phyloP scores from a whole-genome alignment of 805 yeast genomes.

The Cyberlindnera suaveolens region DNA sequence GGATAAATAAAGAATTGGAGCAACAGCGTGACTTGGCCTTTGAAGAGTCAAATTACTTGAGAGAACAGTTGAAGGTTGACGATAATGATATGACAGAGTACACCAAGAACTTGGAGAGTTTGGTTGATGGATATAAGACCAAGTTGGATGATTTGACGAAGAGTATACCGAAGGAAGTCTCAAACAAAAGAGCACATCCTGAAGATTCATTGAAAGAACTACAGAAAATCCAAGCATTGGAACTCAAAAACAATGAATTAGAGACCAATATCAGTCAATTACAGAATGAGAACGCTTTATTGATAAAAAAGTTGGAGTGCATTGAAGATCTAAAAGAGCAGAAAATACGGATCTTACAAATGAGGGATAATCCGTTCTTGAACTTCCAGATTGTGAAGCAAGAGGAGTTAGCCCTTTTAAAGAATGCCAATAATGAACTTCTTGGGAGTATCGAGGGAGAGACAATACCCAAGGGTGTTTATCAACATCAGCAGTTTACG shows the following conservation, averaged over 20 bases:
- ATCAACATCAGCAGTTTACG: conserved; percentile 57
- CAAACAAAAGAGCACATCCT: conserved; percentile 27
- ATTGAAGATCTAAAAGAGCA: conserved; percentile 30
- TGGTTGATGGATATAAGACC: conserved; percentile 50
- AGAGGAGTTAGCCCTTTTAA: conserved; percentile 42
- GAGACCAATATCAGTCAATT: conserved; percentile 25
- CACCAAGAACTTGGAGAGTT: conserved; percentile 21
- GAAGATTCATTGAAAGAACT: neutral
- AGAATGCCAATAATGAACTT: conserved; percentile 54
- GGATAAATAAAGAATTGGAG: conserved; percentile 38
- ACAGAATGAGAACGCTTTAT: conserved; percentile 29
- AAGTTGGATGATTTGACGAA: conserved; percentile 41
- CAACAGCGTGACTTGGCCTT: conserved; percentile 46
- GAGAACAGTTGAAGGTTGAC: conserved; percentile 42
- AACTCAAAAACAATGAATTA: conserved; percentile 2
- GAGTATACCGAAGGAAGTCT: conserved; percentile 16
- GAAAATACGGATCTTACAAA: conserved; percentile 48
- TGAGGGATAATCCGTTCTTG: conserved; percentile 59
- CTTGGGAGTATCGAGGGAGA: conserved; percentile 25
- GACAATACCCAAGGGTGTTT: conserved; percentile 52
- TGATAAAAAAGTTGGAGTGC: conserved; percentile 33
- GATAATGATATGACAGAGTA: conserved; percentile 18
- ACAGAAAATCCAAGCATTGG: neutral
- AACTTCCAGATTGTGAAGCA: conserved; percentile 57
- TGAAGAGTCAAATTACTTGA: conserved; percentile 52